Conservation (phyloP, 2,329 filamentous ascomycete species). For the Graphilbum sp. region DNA sequence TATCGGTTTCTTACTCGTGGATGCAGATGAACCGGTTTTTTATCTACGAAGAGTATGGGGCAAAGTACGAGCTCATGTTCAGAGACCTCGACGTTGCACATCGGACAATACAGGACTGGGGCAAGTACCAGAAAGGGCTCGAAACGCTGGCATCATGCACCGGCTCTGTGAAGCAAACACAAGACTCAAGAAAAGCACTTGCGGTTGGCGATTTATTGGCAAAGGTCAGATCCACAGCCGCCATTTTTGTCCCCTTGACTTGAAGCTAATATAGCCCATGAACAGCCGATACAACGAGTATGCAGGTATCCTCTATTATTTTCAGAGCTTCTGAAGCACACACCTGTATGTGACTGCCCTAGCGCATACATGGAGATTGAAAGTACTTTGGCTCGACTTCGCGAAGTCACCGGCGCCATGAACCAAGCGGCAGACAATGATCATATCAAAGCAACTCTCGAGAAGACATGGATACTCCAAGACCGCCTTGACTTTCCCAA, state of each 20-base stretch:
- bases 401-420: slow-evolving; percentile 61
- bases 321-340: slow-evolving; percentile 65
- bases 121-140: slow-evolving; percentile 67
- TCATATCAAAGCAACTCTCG: slow-evolving; percentile 49
- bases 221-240: slow-evolving; percentile 41
- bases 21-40: slow-evolving; percentile 63
- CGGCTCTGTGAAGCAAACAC: slow-evolving; percentile 48
- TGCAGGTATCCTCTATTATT: slow-evolving; percentile 86
- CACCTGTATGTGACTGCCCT: slow-evolving; percentile 72
- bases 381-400: slow-evolving; percentile 52
- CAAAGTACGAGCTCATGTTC: slow-evolving; percentile 74
- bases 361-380: slow-evolving; percentile 68
- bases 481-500: slow-evolving; percentile 62
- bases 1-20: no score
- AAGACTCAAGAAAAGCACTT: slow-evolving; percentile 55
- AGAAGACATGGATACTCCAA: slow-evolving; percentile 74
- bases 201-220: slow-evolving; percentile 77
- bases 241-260: no score
- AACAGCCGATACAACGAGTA: slow-evolving; percentile 74
- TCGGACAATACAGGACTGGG: slow-evolving; percentile 55
- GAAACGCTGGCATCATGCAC: slow-evolving; percentile 67
- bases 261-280: not conserved
- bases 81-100: slow-evolving; percentile 58
- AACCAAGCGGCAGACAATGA: slow-evolving; percentile 72
- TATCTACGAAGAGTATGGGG: slow-evolving; percentile 81